A percentile compares a stretch with the other conserved stretches of the same genome.
Conservation (phyloP, 305 asterid species). For the Plantago coronopus region DNA sequence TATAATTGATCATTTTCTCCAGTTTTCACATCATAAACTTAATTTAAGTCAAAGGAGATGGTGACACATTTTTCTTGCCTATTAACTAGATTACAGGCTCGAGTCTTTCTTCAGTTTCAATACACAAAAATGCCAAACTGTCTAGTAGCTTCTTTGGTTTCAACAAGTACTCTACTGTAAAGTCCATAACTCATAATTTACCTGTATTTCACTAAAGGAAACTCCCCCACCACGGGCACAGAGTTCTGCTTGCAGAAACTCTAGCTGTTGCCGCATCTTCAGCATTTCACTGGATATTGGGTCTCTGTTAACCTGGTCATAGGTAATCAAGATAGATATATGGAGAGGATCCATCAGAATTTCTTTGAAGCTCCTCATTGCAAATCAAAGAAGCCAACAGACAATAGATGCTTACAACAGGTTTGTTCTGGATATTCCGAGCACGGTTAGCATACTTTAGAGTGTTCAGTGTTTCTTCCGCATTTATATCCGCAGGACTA, state of each 20-base stretch:
- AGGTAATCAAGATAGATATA: conserved; percentile 12
- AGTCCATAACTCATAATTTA: conserved; percentile 5
- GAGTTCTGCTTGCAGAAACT: conserved; percentile 91
- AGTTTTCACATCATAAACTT: neutral
- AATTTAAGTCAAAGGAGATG: neutral
- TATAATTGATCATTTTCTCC: no score
- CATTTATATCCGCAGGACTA: conserved; percentile 99
- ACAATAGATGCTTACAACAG: conserved; percentile 53
- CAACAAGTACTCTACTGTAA: neutral
- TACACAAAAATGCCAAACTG: neutral
- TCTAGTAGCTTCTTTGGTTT: neutral
- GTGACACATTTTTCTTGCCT: neutral
- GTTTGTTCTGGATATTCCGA: conserved; percentile 95
- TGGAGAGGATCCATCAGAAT: conserved; percentile 2
- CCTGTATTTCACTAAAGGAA: conserved; percentile 82
- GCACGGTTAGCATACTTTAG: conserved; percentile 98
- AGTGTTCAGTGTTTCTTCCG: conserved; percentile 97
- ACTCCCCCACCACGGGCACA: conserved; percentile 90
- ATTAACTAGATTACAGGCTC: neutral
- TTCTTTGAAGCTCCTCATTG: conserved; percentile 12
- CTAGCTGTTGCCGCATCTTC: conserved; percentile 97
- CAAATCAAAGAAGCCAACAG: conserved; percentile 5
- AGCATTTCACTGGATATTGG: conserved; percentile 92
- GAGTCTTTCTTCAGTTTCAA: neutral
- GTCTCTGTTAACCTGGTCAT: conserved; percentile 80